These are phyloP conservation scores for Daldinia caldariorum DNA, from an alignment of 495 filamentous ascomycete species.

Conservation along the genomic window DNA sequence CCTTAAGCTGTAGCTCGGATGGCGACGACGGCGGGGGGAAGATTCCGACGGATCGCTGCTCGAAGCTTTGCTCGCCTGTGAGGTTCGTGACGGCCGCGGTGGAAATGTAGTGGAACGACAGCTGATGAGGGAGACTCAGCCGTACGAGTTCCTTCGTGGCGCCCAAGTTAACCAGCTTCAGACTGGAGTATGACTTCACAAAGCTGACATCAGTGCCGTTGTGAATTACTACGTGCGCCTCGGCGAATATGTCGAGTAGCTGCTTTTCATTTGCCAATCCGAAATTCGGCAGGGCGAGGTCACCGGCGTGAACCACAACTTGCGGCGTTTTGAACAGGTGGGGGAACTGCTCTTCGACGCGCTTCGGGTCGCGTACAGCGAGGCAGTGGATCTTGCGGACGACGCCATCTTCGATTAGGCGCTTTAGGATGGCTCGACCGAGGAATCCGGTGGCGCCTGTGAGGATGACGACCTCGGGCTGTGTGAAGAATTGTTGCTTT, in stretches of 20 bases:
- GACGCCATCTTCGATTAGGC: slow-evolving; percentile 14
- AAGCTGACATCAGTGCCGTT: slow-evolving; percentile 63
- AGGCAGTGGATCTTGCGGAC: slow-evolving; percentile 37
- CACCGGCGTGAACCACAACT: slow-evolving; percentile 51
- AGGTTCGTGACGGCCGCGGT: slow-evolving; percentile 36
- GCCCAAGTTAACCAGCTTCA: slow-evolving; percentile 55
- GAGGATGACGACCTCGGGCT: slow-evolving; percentile 23
- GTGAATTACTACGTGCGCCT: slow-evolving; percentile 60
- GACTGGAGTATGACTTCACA: slow-evolving; percentile 57
- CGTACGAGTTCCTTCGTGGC: slow-evolving; percentile 57
- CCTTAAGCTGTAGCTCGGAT: slow-evolving; percentile 35
- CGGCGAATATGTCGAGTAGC: slow-evolving; percentile 38
- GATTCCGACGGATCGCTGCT: background rate
- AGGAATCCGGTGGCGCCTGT: slow-evolving; percentile 52
- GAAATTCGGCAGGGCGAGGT: slow-evolving; percentile 52
- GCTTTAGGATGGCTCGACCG: slow-evolving; percentile 27
- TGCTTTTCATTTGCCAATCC: slow-evolving; percentile 50
- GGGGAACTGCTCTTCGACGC: no score
- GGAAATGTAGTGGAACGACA: slow-evolving; percentile 65
- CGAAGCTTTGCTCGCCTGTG: background rate
- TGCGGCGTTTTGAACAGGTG: slow-evolving; percentile 31
- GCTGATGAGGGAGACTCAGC: slow-evolving; percentile 44
- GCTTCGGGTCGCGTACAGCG: slow-evolving; percentile 3
- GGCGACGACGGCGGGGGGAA: background rate
- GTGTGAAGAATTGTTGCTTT: background rate